phyloP scores from a whole-genome alignment of 208 protist genomes.

The Trypanosoma boissoni region DNA sequence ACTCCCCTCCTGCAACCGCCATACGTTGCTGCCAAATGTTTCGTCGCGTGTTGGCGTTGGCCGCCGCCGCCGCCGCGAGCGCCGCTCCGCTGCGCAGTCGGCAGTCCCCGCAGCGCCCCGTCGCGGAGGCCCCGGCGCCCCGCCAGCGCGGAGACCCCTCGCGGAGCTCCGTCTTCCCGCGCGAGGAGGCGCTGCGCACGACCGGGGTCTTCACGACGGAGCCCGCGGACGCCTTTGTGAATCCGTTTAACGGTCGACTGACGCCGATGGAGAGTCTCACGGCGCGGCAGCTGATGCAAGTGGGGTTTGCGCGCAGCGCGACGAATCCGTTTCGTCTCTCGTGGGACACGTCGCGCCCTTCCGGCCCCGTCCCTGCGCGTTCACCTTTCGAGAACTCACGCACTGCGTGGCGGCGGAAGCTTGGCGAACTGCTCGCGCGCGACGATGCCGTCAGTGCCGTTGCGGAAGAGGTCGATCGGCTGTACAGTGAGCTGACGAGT shows the following conservation, averaged over 20 bases:
- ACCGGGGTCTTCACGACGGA: background rate
- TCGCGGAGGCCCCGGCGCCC: too few species aligned
- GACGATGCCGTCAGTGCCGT: conserved; percentile 50
- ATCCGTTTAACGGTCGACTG: conserved; percentile 75
- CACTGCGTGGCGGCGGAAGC: conserved; percentile 38
- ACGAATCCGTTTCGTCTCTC: conserved; percentile 59
- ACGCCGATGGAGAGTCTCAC: conserved; percentile 16
- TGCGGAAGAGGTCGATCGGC: conserved; percentile 37
- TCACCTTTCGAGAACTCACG: conserved; percentile 25
- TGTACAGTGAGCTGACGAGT: conserved; percentile 44
- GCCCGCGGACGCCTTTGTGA: conserved; percentile 36
- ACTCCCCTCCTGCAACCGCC: too few species aligned
- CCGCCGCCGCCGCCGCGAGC: too few species aligned
- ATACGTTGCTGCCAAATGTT: too few species aligned
- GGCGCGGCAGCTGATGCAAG: conserved; percentile 27
- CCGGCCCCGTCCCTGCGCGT: conserved; percentile 18
- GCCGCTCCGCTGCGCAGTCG: too few species aligned
- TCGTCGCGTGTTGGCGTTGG: too few species aligned
- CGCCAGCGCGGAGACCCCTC: too few species aligned
- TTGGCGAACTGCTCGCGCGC: conserved; percentile 44
- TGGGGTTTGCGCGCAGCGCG: conserved; percentile 54
- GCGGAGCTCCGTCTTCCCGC: background rate
- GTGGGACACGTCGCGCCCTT: conserved; percentile 47
- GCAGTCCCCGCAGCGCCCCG: too few species aligned
- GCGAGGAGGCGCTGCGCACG: background rate